Evolutionary conservation across 192 early-diverging fungal species (phyloP), one percentile per base, ranked within the genome.

Genomic region (Backusella luteola): DNA sequence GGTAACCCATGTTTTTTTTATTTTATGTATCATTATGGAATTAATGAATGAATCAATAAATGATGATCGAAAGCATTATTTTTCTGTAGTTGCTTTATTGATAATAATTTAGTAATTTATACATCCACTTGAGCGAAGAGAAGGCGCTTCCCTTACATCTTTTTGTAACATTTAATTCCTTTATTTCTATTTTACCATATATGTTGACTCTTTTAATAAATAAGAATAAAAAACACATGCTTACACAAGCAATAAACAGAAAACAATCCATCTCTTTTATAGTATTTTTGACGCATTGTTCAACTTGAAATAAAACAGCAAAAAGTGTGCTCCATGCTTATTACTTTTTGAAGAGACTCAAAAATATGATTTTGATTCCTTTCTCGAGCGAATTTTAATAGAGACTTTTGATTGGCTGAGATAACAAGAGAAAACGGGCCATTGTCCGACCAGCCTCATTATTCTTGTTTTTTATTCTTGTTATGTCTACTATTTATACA

Each of bases 401-500:
- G 15, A 44, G 4, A 19, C 1, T 19, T 49, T n/a, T 49, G 19
- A 49, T 49, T 49, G 46, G 46, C 46, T 49, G 46, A 19, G 5
- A 49, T 49, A 3, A 32, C 32, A 44, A 44, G 42, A 44, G 42
- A 44, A 44, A 17, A 14, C 15, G 15, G 42, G 14, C 29, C 32
- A 32, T 32, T 3, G 32, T 3, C 32, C 32, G 32, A 32, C 32
- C 32, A 32, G 3, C 32, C 32, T 32, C 32, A 32, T 29, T 17
- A 2, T 70, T 71, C 26, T 71, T n/a, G n/a, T n/a, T n/a, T n/a
- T n/a, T 17, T 59, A 34, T 73, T 34, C n/a, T 26, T 36, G 68
- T 36, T 53, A 49, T 69, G 44, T 68, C 67, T 17, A 42, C 19
- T 7, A 71, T 80, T 11, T 80, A 76, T 66, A 80, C 59, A 52